Base-by-base conservation (phyloP, 495 filamentous ascomycete species). In the Aspergillus baeticus region DNA sequence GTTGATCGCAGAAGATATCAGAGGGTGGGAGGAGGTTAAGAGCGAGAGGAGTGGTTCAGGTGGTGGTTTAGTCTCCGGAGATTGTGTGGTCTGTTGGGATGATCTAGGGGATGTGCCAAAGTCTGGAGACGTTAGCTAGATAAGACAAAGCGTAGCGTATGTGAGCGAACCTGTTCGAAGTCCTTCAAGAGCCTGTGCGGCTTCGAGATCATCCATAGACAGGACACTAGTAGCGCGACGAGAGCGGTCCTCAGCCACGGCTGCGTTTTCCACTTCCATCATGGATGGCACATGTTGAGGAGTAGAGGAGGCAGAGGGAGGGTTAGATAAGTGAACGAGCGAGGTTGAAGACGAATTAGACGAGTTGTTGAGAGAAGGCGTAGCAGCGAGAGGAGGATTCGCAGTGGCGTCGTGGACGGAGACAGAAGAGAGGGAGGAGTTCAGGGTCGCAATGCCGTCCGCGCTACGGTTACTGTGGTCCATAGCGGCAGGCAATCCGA, bases 191-290 rank as follows among this genome's bases (percentile, higher is more conserved):
- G 92, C 91, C 73, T 96, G 91, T 29, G 91, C 92, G 23, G 91
- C 92, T 64, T 95, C 88, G 13, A 90, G 84, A 66, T 97, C 91
- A 63, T 96, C 91, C 60, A 93, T 83, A 43, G 85, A 90, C 39
- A 88, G 53, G 29, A 76, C 74, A 62, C 76, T 78, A 48, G 74
- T 68, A 31, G 74, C 74, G 60, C 74, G 71, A 65, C 69, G 73
- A 59, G 69, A 68, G 21, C 76, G 73, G 60, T 77, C 74, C 36
- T 76, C 72, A n/a, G 61, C 56, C 26, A 55, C 51, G 29, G 61
- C 51, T 55, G 60, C 57, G 22, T 63, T 61, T 54, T 77, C 75
- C 39, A 71, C 38, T 23, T 78, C 74, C 75, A 78, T 78, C 65
- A 70, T 63, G 55, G 68, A 55, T 58, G 66, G 63, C 41, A 60